Evolutionary conservation across 108 stramenopile species (phyloP).

Genomic region (Stephanodiscus triporus): DNA sequence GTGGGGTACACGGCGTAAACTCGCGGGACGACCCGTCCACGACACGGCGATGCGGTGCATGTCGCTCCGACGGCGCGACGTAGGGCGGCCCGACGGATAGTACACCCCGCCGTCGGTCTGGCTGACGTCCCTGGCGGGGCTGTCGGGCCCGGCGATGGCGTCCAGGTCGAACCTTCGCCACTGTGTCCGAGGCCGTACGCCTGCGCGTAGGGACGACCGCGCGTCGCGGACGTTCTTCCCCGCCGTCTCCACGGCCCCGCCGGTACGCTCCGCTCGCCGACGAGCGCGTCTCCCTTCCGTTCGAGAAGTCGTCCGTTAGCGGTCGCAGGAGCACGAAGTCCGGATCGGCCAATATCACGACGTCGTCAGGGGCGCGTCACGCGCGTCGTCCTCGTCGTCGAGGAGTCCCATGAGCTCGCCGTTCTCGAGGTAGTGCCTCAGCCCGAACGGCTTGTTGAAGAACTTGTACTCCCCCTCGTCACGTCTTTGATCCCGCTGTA

Average conservation of each 20-base stretch:
- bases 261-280: slow-evolving; percentile 21
- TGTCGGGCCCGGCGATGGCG: slow-evolving; percentile 62
- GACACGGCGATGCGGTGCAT: slow-evolving; percentile 64
- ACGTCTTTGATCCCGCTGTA: slow-evolving; percentile 64
- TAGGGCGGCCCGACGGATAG: slow-evolving; percentile 93
- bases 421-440: slow-evolving; percentile 76
- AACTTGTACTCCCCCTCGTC: slow-evolving; percentile 76
- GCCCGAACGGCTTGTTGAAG: slow-evolving; percentile 87
- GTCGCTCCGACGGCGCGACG: slow-evolving; percentile 79
- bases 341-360: slow-evolving; percentile 93
- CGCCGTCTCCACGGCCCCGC: too few species aligned
- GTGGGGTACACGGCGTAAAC: slow-evolving; percentile 74
- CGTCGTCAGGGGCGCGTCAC: slow-evolving; percentile 58
- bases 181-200: slow-evolving; percentile 79
- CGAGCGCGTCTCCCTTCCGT: slow-evolving; percentile 43
- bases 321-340: slow-evolving; percentile 92
- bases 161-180: slow-evolving; percentile 79
- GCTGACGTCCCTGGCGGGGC: slow-evolving; percentile 56
- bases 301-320: slow-evolving; percentile 71
- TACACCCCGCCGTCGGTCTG: slow-evolving; percentile 48
- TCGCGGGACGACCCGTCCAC: slow-evolving; percentile 79
- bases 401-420: slow-evolving; percentile 47
- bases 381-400: not conserved
- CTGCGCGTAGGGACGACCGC: slow-evolving; percentile 87
- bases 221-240: slow-evolving; percentile 71